Base-by-base conservation (phyloP, 345 rosid genomes). In the Geranium brycei region DNA sequence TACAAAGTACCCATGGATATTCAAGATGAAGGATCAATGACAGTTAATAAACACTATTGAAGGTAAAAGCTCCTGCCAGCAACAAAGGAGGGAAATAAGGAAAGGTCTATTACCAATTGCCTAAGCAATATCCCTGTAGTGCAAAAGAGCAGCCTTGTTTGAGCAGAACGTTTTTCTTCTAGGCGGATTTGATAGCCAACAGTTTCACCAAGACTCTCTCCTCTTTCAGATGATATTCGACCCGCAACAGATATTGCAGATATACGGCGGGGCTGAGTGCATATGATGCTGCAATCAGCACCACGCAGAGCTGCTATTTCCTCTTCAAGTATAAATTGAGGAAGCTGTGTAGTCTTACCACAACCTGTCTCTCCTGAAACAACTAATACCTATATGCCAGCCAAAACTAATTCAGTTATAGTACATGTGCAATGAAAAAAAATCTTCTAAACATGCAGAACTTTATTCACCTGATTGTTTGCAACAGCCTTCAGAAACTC, bases 361-460 rank as follows among this genome's bases (percentile, higher is more conserved):
- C 98, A 92, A 23, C 98, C 98, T 1, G 98, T 92, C 80, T 87
- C 96, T 64, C 98, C 98, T 61, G 98, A 92, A 67, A 89, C 86
- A 47, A 92, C 97, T 69, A 89, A 58, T 59, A 89, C 93, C 98
- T 92, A 71, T 16, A 72, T 66, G 16, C 31, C 41, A 65, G 57
- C 60, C 40, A 63, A 5, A 69, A 59, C 32, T 51, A 56, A 57
- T 10, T 17, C 61, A 61, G 61, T 38, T 57, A 8, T 23, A 17
- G 19, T 35, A 35, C 41, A 35, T 4, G 41, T 35, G 41, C 41
- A 35, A 35, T 4, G 7, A 35, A 35, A 35, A 35, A 35, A 35
- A 35, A 35, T 35, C 41, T 35, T 35, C 41, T 35, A 7, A 35
- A 35, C 41, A 35, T 35, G 41, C 41, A 62, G 17, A 67, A 57